Conservation (phyloP, 2,329 filamentous ascomycete species). For the Ophiocordyceps polyrhachis-furcata region DNA sequence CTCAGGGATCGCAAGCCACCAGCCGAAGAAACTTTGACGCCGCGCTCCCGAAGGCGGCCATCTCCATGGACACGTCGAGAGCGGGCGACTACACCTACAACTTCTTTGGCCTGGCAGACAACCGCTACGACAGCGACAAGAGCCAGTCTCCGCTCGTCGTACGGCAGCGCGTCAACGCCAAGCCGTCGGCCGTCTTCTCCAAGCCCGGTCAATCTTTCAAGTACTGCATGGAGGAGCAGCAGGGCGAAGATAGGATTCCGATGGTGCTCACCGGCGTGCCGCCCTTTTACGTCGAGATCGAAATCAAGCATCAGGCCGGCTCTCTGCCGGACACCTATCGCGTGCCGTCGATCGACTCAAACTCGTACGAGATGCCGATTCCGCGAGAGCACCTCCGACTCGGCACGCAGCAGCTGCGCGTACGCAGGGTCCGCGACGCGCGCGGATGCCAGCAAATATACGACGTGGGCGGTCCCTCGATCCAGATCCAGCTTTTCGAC, state of each 20-base stretch:
- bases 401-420: conserved; percentile 75
- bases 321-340: conserved; percentile 63
- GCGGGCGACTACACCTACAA: conserved; percentile 73
- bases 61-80: conserved; percentile 72
- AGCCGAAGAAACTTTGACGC: conserved; percentile 59
- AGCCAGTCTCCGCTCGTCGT: conserved; percentile 50
- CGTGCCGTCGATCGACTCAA: conserved; percentile 59
- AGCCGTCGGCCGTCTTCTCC: conserved; percentile 63
- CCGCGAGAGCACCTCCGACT: conserved; percentile 70
- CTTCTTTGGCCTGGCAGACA: conserved; percentile 68
- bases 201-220: conserved; percentile 88
- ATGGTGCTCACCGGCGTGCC: conserved; percentile 66
- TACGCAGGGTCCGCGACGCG: conserved; percentile 76
- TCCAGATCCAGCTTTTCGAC: conserved; percentile 84
- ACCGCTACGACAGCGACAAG: conserved; percentile 61
- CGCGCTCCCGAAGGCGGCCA: conserved; percentile 54
- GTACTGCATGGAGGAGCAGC: conserved; percentile 74
- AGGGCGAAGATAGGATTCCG: conserved; percentile 71
- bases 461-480: conserved; percentile 50
- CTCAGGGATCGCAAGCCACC: conserved; percentile 44
- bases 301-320: conserved; percentile 79
- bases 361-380: conserved; percentile 62
- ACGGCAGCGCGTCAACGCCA: conserved; percentile 68
- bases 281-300: conserved; percentile 80
- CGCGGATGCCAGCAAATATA: conserved; percentile 70